Evolutionary conservation across 495 filamentous ascomycete species (phyloP).

Genomic region (Aspergillus asperescens): DNA sequence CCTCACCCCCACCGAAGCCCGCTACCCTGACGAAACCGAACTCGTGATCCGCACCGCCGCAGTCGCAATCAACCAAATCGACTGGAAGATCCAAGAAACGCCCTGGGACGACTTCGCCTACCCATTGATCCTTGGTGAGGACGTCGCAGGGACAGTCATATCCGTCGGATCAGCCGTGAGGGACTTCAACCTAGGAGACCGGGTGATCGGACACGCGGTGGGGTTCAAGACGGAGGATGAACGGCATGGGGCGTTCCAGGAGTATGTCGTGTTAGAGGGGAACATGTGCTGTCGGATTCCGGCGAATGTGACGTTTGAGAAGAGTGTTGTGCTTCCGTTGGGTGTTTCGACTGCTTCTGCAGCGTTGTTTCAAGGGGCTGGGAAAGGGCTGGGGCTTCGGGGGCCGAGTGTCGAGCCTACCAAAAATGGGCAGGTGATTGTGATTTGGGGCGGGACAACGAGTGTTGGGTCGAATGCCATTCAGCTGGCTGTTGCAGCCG

Average conservation of each 20-base stretch:
- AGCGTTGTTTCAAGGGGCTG: slow-evolving; percentile 38
- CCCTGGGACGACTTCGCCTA: not conserved
- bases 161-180: slow-evolving; percentile 24
- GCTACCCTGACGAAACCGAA: not conserved
- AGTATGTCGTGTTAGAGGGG: slow-evolving; percentile 15
- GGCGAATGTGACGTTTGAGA: slow-evolving; percentile 13
- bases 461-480: slow-evolving; percentile 55
- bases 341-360: slow-evolving; percentile 45
- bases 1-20: not conserved
- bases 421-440: slow-evolving; percentile 35
- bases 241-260: slow-evolving; percentile 24
- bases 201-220: slow-evolving; percentile 20
- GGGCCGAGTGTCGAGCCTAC: slow-evolving; percentile 23
- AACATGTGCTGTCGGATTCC: not conserved
- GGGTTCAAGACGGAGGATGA: slow-evolving; percentile 8
- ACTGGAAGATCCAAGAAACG: not conserved
- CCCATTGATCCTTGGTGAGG: slow-evolving; percentile 34
- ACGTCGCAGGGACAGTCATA: slow-evolving; percentile 37
- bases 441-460: slow-evolving; percentile 56
- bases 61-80: not conserved
- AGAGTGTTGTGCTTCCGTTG: slow-evolving; percentile 37
- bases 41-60: not conserved
- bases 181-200: slow-evolving; percentile 20
- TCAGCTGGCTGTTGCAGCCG: slow-evolving; percentile 55
- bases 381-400: not conserved